phyloP scores from a whole-genome alignment of 768 basidiomycete species.

The Mycena floridula region DNA sequence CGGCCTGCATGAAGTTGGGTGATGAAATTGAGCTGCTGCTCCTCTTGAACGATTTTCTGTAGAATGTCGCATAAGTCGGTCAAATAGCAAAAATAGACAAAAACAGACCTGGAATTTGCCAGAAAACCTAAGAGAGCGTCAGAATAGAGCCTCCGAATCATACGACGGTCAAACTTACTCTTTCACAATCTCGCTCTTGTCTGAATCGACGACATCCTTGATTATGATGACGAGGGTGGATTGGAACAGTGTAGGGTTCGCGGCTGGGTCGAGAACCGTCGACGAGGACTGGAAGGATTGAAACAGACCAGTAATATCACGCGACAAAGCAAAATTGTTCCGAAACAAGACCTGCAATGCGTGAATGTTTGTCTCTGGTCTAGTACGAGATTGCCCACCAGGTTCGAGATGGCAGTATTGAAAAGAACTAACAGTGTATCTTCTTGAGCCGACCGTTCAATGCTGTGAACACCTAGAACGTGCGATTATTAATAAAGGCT shows the following conservation, averaged over 20 bases:
- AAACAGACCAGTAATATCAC: conserved; percentile 56
- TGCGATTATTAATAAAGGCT: neutral
- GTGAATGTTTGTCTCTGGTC: neutral
- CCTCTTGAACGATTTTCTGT: conserved; percentile 54
- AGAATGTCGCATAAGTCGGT: neutral
- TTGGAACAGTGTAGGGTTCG: conserved; percentile 53
- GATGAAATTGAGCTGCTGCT: conserved; percentile 59
- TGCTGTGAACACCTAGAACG: conserved; percentile 48
- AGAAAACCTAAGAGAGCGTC: conserved; percentile 33
- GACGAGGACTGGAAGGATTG: conserved; percentile 58
- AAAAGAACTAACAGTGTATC: conserved; percentile 59
- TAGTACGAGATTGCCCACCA: conserved; percentile 28
- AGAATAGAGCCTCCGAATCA: neutral
- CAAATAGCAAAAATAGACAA: conserved; percentile 19
- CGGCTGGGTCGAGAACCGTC: conserved; percentile 48
- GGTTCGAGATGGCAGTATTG: conserved; percentile 59
- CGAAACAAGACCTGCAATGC: conserved; percentile 49
- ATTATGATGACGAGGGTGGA: conserved; percentile 58
- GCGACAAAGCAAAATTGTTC: conserved; percentile 57
- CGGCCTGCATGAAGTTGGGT: conserved; percentile 50
- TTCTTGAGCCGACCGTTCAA: conserved; percentile 58
- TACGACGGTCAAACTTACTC: conserved; percentile 33
- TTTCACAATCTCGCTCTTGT: conserved; percentile 49
- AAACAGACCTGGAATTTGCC: conserved; percentile 37
- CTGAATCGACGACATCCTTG: conserved; percentile 64